Percentiles rank a stretch among this genome's conserved stretches.
Conservation (phyloP, 805 yeast genomes). For the Tetrapisispora taiwanensis region DNA sequence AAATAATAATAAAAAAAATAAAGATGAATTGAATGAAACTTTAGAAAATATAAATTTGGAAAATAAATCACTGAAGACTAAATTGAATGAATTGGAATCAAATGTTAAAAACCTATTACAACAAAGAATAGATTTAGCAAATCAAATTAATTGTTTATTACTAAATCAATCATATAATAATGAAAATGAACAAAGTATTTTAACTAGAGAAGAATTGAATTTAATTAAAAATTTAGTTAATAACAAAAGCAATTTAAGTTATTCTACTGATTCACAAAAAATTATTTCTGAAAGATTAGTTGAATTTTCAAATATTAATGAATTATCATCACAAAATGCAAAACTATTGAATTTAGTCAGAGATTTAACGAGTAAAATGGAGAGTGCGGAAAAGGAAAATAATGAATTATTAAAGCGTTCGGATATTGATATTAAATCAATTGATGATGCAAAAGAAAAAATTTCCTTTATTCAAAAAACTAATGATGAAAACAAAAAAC, state of each 20-base stretch:
- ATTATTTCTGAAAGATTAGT: conserved; percentile 65
- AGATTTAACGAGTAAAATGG: conserved; percentile 58
- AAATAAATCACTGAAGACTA: conserved; percentile 1
- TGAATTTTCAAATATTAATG: conserved; percentile 54
- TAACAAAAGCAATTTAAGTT: conserved; percentile 16
- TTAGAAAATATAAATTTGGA: not conserved
- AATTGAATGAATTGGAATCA: conserved; percentile 22
- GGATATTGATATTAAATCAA: conserved; percentile 26
- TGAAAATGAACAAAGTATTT: conserved; percentile 39
- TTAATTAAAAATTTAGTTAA: conserved; percentile 42
- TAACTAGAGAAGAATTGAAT: conserved; percentile 41
- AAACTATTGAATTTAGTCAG: conserved; percentile 51
- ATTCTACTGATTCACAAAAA: conserved; percentile 36
- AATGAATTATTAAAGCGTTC: conserved; percentile 26
- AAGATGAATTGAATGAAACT: not conserved
- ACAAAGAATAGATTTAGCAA: conserved; percentile 60
- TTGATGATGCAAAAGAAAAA: conserved; percentile 58
- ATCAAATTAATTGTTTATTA: conserved; percentile 60
- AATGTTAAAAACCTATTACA: conserved; percentile 35
- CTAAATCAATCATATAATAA: conserved; percentile 37
- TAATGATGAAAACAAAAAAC: not conserved
- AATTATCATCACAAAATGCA: conserved; percentile 62
- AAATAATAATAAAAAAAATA: no score
- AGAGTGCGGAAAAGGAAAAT: conserved; percentile 40
- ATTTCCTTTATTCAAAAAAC: conserved; percentile 30